Conservation (phyloP, 495 filamentous ascomycete genomes). For the Mycothermus thermophilus region DNA sequence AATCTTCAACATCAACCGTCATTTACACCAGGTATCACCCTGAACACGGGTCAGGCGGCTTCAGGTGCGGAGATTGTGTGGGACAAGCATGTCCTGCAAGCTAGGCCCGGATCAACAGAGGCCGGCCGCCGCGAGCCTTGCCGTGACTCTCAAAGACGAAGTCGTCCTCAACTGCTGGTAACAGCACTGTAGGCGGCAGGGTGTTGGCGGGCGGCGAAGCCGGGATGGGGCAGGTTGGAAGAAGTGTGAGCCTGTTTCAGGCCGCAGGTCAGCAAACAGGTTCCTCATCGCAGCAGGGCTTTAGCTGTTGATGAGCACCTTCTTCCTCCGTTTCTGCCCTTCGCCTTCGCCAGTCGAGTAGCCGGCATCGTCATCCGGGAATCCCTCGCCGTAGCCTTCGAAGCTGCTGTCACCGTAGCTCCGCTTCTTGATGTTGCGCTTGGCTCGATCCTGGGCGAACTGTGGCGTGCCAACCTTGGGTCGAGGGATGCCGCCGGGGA, state of each 20-base stretch:
- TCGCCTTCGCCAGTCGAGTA: conserved; percentile 42
- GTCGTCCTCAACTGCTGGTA: too few species aligned
- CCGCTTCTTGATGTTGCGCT: conserved; percentile 36
- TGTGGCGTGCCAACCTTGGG: conserved; percentile 16
- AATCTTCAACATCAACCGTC: too few species aligned
- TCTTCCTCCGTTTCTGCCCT: conserved; percentile 40
- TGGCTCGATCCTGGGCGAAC: conserved; percentile 16
- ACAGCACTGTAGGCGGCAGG: conserved; percentile 30
- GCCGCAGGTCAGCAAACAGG: conserved; percentile 12
- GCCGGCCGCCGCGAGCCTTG: too few species aligned
- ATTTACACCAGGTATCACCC: conserved; percentile 27
- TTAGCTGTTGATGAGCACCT: conserved; percentile 31
- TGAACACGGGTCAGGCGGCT: conserved; percentile 19
- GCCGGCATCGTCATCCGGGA: conserved; percentile 35
- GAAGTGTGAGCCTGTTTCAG: conserved; percentile 14
- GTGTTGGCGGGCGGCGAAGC: conserved; percentile 24
- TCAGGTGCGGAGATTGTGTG: too few species aligned
- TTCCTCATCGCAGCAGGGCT: conserved; percentile 14
- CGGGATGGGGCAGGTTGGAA: conserved; percentile 13
- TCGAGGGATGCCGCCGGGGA: conserved; percentile 9
- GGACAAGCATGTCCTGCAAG: too few species aligned
- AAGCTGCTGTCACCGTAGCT: conserved; percentile 42
- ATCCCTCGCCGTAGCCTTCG: conserved; percentile 45
- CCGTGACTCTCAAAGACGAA: too few species aligned
- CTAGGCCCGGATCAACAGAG: conserved; percentile 3